These are phyloP conservation scores for Excoecaria cochinchinensis DNA, from an alignment of 345 rosid genomes.

Conservation along the genomic window DNA sequence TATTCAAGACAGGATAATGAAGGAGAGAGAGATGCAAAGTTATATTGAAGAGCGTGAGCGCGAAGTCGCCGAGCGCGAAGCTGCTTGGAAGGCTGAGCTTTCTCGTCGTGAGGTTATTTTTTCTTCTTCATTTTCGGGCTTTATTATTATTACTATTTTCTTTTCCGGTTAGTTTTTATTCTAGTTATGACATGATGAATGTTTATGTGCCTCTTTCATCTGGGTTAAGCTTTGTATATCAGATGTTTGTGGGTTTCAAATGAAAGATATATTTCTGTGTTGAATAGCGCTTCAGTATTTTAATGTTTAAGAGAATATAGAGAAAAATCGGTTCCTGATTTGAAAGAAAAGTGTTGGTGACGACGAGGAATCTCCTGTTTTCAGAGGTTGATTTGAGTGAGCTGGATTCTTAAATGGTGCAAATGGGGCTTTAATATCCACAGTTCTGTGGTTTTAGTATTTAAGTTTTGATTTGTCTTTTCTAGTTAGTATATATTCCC, in stretches of 20 bases:
- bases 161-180: background rate
- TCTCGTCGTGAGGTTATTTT: slow-evolving; percentile 83
- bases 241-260: background rate
- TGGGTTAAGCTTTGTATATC: no score
- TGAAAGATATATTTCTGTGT: background rate
- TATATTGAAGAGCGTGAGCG: slow-evolving; percentile 96
- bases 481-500: no score
- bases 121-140: background rate
- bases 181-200: background rate
- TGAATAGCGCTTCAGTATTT: background rate
- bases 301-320: background rate
- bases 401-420: background rate
- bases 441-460: background rate
- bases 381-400: background rate
- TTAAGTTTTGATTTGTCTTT: no score
- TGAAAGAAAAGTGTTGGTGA: background rate
- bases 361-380: background rate
- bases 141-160: no score
- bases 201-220: background rate
- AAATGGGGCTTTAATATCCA: background rate
- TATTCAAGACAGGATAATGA: slow-evolving; percentile 93
- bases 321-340: background rate
- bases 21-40: slow-evolving; percentile 99
- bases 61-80: slow-evolving; percentile 95
- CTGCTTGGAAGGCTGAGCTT: slow-evolving; percentile 98